phyloP scores from a whole-genome alignment of 2,329 filamentous ascomycete genomes.

The Pseudocercospora fuligena region DNA sequence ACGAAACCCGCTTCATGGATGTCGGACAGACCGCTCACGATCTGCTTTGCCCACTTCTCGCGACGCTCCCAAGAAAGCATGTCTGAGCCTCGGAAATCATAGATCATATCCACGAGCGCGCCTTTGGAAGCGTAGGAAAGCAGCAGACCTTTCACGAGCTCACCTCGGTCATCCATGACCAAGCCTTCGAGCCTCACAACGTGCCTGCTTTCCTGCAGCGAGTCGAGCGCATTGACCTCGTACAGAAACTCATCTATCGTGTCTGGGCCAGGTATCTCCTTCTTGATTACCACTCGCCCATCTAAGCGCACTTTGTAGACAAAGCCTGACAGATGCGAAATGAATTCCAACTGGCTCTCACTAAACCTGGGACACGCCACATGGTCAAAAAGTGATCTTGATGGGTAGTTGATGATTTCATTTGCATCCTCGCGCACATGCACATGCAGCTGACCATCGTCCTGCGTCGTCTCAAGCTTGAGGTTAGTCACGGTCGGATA shows the following conservation, averaged over 20 bases:
- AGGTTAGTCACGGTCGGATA: constrained; percentile 96
- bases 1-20: constrained; percentile 97
- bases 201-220: constrained; percentile 70
- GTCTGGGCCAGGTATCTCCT: constrained; percentile 95
- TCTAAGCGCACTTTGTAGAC: constrained; percentile 87
- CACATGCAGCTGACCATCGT: constrained; percentile 84
- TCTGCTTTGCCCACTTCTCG: constrained; percentile 88
- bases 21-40: constrained; percentile 84
- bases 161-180: constrained; percentile 76
- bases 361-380: constrained; percentile 62
- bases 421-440: constrained; percentile 98
- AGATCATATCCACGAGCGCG: constrained; percentile 87
- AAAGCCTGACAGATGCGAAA: constrained; percentile 93
- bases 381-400: constrained; percentile 73
- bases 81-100: constrained; percentile 66
- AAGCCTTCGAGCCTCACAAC: constrained; percentile 89
- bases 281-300: constrained; percentile 81
- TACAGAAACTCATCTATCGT: constrained; percentile 96
- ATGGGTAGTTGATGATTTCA: constrained; percentile 89
- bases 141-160: constrained; percentile 82
- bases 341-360: constrained; percentile 80
- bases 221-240: constrained; percentile 92
- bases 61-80: constrained; percentile 71
- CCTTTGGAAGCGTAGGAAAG: constrained; percentile 87
- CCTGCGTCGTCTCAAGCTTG: constrained; percentile 84